Evolutionary conservation across 306 rosid species (phyloP), one percentile per base, ranked within the genome.

Genomic region (Prunus mume): DNA sequence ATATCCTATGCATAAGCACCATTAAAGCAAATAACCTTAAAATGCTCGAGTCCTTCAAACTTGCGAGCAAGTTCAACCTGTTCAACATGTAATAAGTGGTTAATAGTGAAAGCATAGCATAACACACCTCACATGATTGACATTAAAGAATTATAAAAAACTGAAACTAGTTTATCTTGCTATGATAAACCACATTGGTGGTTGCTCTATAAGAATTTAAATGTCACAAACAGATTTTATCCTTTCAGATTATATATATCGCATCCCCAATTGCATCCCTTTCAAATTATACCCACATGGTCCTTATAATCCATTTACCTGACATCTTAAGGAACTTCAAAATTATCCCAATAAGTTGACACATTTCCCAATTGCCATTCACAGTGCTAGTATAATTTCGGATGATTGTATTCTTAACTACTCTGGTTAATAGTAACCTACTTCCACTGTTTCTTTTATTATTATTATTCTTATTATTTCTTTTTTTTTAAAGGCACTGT

Each of bases 61-160:
- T 55, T 83, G n/a, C 88, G 90, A 65, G 91, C 97, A 81, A 94
- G 89, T 79, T 94, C 97, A 66, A 83, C 90, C 98, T 94, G 83
- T 79, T 60, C 67, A 87, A 78, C 74, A 72, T 27, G 70, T 65
- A 76, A 79, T 46, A 78, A 76, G 61, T 70, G 54, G 76, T 69
- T 52, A n/a, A 76, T 78, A 71, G 45, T 54, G 73, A 69, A 32
- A 43, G 55, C 49, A 68, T 64, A 66, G 61, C 57, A 68, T 20
- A 54, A 55, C 28, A 30, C 0, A 6, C 3, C 74, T 50, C 65
- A 74, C 46, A 69, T 49, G 54, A 54, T 55, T 47, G 28, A 76
- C 19, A 17, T 34, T 34, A 49, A 25, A 19, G 19, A 70, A 60
- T 25, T 22, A 22, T 25, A 22, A 60, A 22, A 6, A 10, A 10